Conservation (phyloP, 164 flowering plant genomes). For the Santalum album region DNA sequence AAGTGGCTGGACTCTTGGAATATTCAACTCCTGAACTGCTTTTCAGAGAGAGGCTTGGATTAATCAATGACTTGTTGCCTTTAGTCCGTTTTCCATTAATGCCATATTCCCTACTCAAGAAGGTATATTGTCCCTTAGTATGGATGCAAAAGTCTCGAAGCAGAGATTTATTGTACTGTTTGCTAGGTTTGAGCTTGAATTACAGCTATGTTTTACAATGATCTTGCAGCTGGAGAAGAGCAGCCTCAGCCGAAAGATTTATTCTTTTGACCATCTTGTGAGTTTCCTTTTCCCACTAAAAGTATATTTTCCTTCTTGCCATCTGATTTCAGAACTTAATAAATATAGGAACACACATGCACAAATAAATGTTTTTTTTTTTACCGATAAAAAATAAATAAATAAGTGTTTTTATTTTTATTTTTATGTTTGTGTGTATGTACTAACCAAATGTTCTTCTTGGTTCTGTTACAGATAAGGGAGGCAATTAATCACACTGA, state of each 20-base stretch:
- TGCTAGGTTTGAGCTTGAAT: too few relatives aligned
- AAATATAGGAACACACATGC: too few relatives aligned
- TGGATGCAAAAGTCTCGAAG: not conserved
- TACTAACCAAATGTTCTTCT: too few relatives aligned
- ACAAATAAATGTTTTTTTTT: too few relatives aligned
- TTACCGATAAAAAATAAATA: too few relatives aligned
- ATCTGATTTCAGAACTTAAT: too few relatives aligned
- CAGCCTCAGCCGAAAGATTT: constrained; percentile 41
- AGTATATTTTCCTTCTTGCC: not conserved
- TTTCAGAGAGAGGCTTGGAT: constrained; percentile 55
- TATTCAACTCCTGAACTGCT: constrained; percentile 48
- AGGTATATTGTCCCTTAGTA: constrained; percentile 30
- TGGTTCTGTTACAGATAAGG: constrained; percentile 40
- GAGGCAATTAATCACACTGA: constrained; percentile 49
- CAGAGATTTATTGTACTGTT: too few relatives aligned
- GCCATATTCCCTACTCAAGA: constrained; percentile 46
- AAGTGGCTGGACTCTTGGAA: constrained; percentile 39
- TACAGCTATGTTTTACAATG: too few relatives aligned
- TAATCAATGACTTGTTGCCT: constrained; percentile 34
- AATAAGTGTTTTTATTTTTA: too few relatives aligned
- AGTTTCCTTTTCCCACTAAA: too few relatives aligned
- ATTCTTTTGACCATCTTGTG: constrained; percentile 45
- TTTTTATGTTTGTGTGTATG: too few relatives aligned
- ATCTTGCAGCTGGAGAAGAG: constrained; percentile 70
- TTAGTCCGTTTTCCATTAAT: constrained; percentile 75